These are phyloP conservation scores for Penicillium ochrochloron DNA, from an alignment of 495 filamentous ascomycete genomes.

Conservation along the genomic window DNA sequence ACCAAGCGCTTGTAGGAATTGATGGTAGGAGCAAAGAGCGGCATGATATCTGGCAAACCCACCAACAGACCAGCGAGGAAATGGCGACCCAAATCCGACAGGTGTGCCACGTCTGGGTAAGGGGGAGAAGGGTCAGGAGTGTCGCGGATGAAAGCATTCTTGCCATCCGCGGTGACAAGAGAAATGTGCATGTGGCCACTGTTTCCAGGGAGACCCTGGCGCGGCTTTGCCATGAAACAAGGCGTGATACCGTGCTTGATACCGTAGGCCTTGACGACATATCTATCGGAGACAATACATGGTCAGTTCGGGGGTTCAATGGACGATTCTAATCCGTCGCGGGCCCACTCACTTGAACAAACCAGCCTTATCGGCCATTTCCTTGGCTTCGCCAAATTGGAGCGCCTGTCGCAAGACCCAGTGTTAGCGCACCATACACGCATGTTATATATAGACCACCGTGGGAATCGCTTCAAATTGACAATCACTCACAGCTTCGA, in stretches of 20 bases:
- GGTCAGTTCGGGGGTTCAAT: neutral
- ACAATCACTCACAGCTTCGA: conserved; percentile 72
- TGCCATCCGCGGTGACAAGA: conserved; percentile 61
- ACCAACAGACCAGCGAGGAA: conserved; percentile 91
- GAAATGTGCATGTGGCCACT: conserved; percentile 96
- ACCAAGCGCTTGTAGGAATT: conserved; percentile 98
- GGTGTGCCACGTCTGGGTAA: conserved; percentile 73
- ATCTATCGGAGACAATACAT: conserved; percentile 51
- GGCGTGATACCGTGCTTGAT: conserved; percentile 89
- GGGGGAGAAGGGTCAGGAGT: conserved; percentile 67
- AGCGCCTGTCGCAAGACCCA: conserved; percentile 60
- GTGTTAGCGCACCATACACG: conserved; percentile 1
- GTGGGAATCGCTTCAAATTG: neutral
- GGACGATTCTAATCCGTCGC: neutral
- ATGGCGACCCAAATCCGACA: conserved; percentile 88
- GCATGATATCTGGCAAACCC: conserved; percentile 94
- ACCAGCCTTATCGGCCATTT: conserved; percentile 89
- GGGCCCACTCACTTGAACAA: conserved; percentile 78
- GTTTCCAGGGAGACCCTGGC: conserved; percentile 87
- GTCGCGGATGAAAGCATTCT: conserved; percentile 81
- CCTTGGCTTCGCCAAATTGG: conserved; percentile 78
- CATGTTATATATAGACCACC: neutral
- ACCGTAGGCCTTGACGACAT: conserved; percentile 84
- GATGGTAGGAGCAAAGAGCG: conserved; percentile 87
- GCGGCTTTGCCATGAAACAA: conserved; percentile 99